phyloP scores from a whole-genome alignment of 23 red algal genomes.

The Gracilaria domingensis region DNA sequence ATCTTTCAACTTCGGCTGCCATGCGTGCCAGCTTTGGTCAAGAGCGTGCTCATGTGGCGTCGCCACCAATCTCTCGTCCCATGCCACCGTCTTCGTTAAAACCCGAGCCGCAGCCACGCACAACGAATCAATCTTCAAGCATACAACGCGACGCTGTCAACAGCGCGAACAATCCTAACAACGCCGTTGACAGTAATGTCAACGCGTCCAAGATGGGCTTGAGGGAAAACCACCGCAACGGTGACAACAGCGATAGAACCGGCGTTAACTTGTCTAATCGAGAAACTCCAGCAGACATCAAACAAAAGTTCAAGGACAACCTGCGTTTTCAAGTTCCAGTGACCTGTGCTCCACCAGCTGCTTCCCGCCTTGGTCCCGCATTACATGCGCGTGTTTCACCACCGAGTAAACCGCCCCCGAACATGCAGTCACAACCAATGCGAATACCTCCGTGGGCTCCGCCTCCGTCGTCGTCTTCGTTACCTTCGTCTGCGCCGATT shows the following conservation, averaged over 20 bases:
- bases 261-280: not conserved
- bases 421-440: not conserved
- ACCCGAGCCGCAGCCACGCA: not conserved
- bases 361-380: not conserved
- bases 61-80: not conserved
- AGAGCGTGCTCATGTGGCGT: not conserved
- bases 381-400: not conserved
- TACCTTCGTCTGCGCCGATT: conserved; percentile 1
- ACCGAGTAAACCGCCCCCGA: not conserved
- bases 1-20: not conserved
- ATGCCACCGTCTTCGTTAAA: not conserved
- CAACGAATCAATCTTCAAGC: not conserved
- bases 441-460: not conserved
- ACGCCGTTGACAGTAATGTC: not conserved
- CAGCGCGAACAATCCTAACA: not conserved
- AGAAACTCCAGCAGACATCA: conserved; percentile 7
- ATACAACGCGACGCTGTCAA: not conserved
- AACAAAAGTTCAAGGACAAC: conserved; percentile 34
- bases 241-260: not conserved
- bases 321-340: not conserved
- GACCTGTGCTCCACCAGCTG: not conserved
- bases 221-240: not conserved
- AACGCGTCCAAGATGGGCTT: not conserved
- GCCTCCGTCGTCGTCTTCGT: not conserved
- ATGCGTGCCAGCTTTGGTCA: not conserved